These are phyloP conservation scores for Pelargonium fulgidum DNA, from an alignment of 441 rosid species.

Conservation along the genomic window DNA sequence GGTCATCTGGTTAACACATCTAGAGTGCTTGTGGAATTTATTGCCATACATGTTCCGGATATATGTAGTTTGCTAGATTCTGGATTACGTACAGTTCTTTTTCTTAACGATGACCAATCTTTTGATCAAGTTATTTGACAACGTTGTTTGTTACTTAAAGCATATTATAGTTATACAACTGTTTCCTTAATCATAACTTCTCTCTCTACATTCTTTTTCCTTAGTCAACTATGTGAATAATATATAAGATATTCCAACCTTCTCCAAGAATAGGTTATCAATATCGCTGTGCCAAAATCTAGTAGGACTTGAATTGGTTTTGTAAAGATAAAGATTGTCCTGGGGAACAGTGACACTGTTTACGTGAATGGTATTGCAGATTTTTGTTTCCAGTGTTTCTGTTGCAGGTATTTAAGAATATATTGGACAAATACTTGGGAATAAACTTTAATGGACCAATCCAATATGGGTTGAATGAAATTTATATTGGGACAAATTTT, in stretches of 20 bases:
- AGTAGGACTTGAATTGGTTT: background rate
- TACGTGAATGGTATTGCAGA: background rate
- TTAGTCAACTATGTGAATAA: background rate
- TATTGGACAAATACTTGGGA: background rate
- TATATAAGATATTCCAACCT: background rate
- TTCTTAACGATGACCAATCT: too few relatives aligned
- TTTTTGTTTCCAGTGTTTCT: background rate
- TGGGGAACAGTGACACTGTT: conserved; percentile 18
- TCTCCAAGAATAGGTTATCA: background rate
- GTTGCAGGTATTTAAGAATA: background rate
- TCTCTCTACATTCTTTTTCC: too few relatives aligned
- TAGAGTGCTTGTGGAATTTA: too few relatives aligned
- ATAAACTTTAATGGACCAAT: background rate
- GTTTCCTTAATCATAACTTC: too few relatives aligned
- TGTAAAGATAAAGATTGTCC: conserved; percentile 15
- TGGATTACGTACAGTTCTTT: too few relatives aligned
- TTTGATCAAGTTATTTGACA: too few relatives aligned
- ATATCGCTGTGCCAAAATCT: background rate
- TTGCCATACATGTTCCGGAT: too few relatives aligned
- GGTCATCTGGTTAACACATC: too few relatives aligned
- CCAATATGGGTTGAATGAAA: background rate
- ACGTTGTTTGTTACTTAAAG: too few relatives aligned
- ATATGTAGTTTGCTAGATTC: too few relatives aligned
- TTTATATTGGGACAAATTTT: background rate
- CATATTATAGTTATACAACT: too few relatives aligned